Evolutionary conservation across 1,284 basidiomycete species (phyloP).

Genomic region (Cerrena zonata): DNA sequence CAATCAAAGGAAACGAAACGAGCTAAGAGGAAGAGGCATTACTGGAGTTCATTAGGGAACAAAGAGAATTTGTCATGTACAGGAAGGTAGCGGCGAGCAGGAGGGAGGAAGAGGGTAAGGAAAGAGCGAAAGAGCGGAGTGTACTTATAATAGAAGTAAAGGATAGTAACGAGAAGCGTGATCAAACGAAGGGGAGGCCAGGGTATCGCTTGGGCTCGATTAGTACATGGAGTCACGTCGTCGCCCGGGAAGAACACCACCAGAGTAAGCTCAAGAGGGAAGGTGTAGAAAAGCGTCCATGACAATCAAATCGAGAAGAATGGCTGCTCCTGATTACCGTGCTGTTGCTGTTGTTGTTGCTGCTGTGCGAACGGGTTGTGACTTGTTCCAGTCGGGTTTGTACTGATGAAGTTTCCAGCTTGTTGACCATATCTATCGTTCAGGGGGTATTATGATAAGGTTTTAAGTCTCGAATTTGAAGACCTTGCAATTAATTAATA

Average conservation of each 20-base stretch:
- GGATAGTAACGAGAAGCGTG: neutral
- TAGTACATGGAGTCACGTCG: constrained; percentile 6
- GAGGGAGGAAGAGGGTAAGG: neutral
- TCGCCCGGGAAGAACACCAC: neutral
- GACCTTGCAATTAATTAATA: constrained; percentile 3
- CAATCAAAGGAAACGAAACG: neutral
- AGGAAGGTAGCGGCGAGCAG: neutral
- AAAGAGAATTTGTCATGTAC: too few species aligned
- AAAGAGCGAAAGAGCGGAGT: neutral
- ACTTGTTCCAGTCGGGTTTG: constrained; percentile 37
- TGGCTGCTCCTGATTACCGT: constrained; percentile 61
- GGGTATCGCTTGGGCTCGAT: constrained; percentile 7
- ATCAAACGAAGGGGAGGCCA: neutral
- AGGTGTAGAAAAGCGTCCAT: neutral
- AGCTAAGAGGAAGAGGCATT: too few species aligned
- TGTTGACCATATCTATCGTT: constrained; percentile 63
- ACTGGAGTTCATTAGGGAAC: too few species aligned
- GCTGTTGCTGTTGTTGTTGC: constrained; percentile 49
- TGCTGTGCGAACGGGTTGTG: constrained; percentile 76
- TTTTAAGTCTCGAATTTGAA: neutral
- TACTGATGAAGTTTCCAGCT: constrained; percentile 54
- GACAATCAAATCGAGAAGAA: constrained; percentile 69
- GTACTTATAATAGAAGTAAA: neutral
- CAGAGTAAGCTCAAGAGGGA: too few species aligned
- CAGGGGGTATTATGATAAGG: neutral